These are phyloP conservation scores for Schizonepeta tenuifolia DNA, from an alignment of 257 asterid genomes.

Conservation along the genomic window DNA sequence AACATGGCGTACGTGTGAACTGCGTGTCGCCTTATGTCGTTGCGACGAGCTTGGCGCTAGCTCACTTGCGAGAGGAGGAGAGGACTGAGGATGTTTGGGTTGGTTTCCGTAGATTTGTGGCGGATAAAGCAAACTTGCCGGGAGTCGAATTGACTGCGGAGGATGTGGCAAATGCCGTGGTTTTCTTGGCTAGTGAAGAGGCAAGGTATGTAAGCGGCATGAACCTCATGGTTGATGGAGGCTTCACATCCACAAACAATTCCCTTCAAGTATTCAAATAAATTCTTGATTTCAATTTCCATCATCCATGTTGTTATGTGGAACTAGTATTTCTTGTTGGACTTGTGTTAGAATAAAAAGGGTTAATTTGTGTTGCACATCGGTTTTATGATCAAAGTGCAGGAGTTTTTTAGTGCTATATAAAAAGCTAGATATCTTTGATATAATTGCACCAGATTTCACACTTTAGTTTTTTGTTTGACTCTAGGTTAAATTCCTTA, in stretches of 20 bases:
- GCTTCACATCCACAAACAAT: conserved; percentile 69
- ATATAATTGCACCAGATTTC: too few species aligned
- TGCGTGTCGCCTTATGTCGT: conserved; percentile 89
- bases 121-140: conserved; percentile 69
- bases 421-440: too few species aligned
- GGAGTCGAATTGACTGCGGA: conserved; percentile 67
- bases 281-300: background rate
- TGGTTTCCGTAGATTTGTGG: conserved; percentile 65
- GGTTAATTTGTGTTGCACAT: too few species aligned
- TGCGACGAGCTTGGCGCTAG: conserved; percentile 63
- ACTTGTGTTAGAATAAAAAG: too few species aligned
- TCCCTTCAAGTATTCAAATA: conserved; percentile 64
- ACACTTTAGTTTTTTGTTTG: too few species aligned
- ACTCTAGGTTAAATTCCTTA: too few species aligned
- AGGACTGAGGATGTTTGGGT: conserved; percentile 66
- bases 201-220: conserved; percentile 79
- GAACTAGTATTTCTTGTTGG: background rate
- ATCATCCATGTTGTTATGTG: background rate
- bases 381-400: too few species aligned
- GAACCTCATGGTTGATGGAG: conserved; percentile 94
- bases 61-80: conserved; percentile 77
- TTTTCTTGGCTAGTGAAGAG: conserved; percentile 90
- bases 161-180: conserved; percentile 80
- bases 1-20: conserved; percentile 79
- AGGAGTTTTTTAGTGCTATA: too few species aligned